These are phyloP conservation scores for Xylaria scruposa DNA, from an alignment of 495 filamentous ascomycete species.

Conservation along the genomic window DNA sequence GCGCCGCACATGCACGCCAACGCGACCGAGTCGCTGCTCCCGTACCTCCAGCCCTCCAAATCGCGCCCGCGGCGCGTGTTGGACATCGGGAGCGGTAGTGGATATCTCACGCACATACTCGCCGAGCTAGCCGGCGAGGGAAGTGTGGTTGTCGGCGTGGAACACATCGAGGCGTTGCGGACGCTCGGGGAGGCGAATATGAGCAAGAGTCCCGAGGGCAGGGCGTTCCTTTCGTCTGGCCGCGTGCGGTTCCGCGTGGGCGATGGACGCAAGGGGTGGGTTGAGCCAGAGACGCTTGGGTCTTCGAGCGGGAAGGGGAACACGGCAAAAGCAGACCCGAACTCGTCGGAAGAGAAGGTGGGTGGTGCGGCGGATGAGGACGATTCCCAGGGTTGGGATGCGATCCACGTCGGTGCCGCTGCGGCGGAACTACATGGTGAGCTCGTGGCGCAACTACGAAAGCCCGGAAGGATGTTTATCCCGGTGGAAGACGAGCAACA, in stretches of 20 bases:
- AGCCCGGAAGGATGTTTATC: conserved; percentile 84
- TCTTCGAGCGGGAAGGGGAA: conserved; percentile 29
- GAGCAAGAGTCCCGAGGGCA: conserved; percentile 70
- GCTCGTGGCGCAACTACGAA: conserved; percentile 78
- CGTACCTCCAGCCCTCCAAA: conserved; percentile 54
- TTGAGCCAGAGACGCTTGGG: conserved; percentile 45
- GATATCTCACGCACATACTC: conserved; percentile 90
- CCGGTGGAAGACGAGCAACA: conserved; percentile 71
- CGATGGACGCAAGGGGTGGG: conserved; percentile 83
- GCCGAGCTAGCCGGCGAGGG: conserved; percentile 73
- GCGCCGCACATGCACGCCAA: conserved; percentile 97
- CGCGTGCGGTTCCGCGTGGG: conserved; percentile 75
- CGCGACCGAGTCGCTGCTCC: conserved; percentile 71
- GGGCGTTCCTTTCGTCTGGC: conserved; percentile 62
- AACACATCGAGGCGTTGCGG: conserved; percentile 82
- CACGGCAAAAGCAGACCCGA: conserved; percentile 32
- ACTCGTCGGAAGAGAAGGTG: conserved; percentile 17
- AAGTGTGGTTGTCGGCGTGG: conserved; percentile 80
- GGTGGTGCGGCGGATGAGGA: conserved; percentile 43
- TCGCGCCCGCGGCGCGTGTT: conserved; percentile 62
- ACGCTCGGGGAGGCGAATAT: conserved; percentile 79
- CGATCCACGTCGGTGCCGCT: conserved; percentile 94
- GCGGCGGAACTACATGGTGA: conserved; percentile 74
- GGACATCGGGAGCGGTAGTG: conserved; percentile 89
- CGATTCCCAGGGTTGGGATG: conserved; percentile 69